phyloP scores from a whole-genome alignment of 2,329 filamentous ascomycete species.

The Sporothrix variecibatus region DNA sequence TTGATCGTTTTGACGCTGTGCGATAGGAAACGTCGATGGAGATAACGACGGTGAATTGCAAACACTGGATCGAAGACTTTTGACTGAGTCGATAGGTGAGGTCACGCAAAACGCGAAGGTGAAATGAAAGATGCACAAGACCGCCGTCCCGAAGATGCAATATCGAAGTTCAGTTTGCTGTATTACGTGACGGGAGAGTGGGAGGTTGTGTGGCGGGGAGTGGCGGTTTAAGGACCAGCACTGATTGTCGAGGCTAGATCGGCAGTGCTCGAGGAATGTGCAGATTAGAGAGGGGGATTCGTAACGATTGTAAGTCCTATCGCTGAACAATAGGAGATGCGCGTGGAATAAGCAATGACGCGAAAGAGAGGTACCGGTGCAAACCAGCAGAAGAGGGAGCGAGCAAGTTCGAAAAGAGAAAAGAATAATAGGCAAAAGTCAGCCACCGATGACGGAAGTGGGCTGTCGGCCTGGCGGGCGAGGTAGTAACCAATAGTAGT shows the following conservation, averaged over 20 bases:
- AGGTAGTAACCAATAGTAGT: background rate
- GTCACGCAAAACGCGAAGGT: background rate
- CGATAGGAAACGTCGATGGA: background rate
- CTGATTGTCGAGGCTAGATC: background rate
- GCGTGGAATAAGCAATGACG: constrained; percentile 8
- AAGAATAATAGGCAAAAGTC: background rate
- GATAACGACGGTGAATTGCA: background rate
- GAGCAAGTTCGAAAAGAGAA: background rate
- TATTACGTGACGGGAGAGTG: background rate
- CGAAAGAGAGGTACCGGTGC: background rate
- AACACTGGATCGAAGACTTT: background rate
- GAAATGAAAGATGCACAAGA: constrained; percentile 25
- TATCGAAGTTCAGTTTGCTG: background rate
- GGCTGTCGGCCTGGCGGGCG: constrained; percentile 4
- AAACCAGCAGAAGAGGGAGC: background rate
- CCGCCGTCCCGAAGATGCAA: background rate
- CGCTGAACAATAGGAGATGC: background rate
- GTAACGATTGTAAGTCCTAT: background rate
- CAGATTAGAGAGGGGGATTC: background rate
- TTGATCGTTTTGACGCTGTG: background rate
- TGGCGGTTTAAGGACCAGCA: background rate
- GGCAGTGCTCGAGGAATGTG: background rate
- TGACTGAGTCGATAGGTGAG: background rate
- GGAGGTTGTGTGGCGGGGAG: constrained; percentile 14
- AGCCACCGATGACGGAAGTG: constrained; percentile 24